A percentile compares a stretch with the other conserved stretches of the same genome.
Evolutionary conservation across 2,329 filamentous ascomycete genomes (phyloP).

Genomic region (Alternaria sp.): DNA sequence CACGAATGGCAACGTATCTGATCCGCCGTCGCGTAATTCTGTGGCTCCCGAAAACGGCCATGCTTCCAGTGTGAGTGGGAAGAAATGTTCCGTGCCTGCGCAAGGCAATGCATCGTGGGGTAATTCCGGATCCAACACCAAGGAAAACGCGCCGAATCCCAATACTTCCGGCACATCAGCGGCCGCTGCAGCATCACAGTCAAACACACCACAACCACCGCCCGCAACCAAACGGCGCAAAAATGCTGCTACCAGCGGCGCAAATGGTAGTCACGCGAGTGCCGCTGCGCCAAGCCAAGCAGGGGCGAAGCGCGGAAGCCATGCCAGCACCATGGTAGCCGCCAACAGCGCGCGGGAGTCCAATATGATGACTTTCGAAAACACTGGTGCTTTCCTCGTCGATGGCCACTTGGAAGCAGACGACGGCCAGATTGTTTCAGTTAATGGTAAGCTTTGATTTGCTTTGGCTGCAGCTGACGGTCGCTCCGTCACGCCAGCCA

Average conservation of each 20-base stretch:
- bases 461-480: constrained; percentile 33
- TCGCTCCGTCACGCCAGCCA: constrained; percentile 43
- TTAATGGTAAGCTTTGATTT: constrained; percentile 74
- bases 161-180: constrained; percentile 66
- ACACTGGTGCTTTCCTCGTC: constrained; percentile 71
- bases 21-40: constrained; percentile 49
- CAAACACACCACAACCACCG: constrained; percentile 48
- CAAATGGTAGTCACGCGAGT: constrained; percentile 48
- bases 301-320: constrained; percentile 42
- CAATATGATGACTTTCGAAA: constrained; percentile 90
- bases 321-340: constrained; percentile 48
- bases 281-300: constrained; percentile 54
- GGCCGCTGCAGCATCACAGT: constrained; percentile 57
- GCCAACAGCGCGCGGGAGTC: constrained; percentile 65
- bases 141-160: constrained; percentile 45
- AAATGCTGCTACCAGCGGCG: constrained; percentile 61
- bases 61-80: constrained; percentile 46
- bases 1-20: constrained; percentile 65
- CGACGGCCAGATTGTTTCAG: constrained; percentile 81
- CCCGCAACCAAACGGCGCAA: constrained; percentile 79
- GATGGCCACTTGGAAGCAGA: constrained; percentile 85
- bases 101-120: constrained; percentile 53
- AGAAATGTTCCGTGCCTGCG: constrained; percentile 52
- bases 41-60: constrained; percentile 45
- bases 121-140: constrained; percentile 46